Evolutionary conservation across 2,329 filamentous ascomycete genomes (phyloP), one percentile per base, ranked within the genome.

Genomic region (Penicillium decumbens): DNA sequence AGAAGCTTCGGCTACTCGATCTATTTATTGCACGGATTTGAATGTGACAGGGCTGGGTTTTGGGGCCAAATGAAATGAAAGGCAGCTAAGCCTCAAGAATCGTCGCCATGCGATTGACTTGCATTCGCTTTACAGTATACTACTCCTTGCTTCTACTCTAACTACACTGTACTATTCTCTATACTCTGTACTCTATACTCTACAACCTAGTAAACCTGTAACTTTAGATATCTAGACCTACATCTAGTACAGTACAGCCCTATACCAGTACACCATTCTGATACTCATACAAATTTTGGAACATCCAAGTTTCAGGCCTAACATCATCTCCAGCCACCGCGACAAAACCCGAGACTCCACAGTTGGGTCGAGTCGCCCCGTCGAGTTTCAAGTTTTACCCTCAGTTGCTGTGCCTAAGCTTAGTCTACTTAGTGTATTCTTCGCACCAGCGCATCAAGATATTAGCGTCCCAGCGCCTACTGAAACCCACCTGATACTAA

Each of bases 71-170:
- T 2, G 15, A 15, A 25, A 39, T 35, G 23, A 40, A 12, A 20
- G 27, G 4, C 20, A 24, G 35, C 30, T 23, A 41, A 54, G 49
- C 54, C 49, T 45, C 41, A 40, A 4, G 33, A 23, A 33, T 37
- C 20, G 32, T 41, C 47, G 15, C 13, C 24, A 15, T 15, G 24
- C 38, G 9, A 4, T 12, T 15, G 13, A 13, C 25, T 25, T 23
- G 33, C 33, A 37, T 25, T 24, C 6, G 15, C 24, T 27, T 39
- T 6, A 12, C 20, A 12, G 8, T 29, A 29, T 9, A 29, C 27
- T 29, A 18, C 18, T 24, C 18, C 7, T 1, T 39, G 5, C 23
- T 24, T 27, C 37, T 6, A 25, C 28, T 27, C 12, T 8, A 9
- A 2, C 9, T 9, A 1, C 13, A 15, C 23, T 27, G 5, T 23